These are phyloP conservation scores for Pseudonitzschia multistriata DNA, from an alignment of 108 stramenopile genomes.

Conservation along the genomic window DNA sequence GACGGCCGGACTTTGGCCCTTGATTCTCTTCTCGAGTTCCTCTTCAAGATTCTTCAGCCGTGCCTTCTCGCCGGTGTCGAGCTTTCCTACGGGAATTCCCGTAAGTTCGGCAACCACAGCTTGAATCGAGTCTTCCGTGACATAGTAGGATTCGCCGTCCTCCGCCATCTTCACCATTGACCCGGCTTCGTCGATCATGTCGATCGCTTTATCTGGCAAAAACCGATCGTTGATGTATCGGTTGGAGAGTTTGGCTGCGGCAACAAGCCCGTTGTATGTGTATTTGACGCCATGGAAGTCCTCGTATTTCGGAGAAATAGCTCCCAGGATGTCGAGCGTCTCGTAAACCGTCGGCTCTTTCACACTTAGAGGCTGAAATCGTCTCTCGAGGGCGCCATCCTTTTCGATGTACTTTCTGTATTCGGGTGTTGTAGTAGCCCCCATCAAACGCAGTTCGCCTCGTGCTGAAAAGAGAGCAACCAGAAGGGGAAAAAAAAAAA, in stretches of 20 bases:
- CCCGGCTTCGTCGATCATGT: constrained; percentile 94
- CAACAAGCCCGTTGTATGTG: constrained; percentile 56
- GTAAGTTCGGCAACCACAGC: constrained; percentile 62
- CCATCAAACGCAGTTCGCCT: constrained; percentile 73
- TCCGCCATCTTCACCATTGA: constrained; percentile 83
- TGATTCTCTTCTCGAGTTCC: constrained; percentile 68
- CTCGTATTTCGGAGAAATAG: constrained; percentile 77
- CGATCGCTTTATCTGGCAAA: constrained; percentile 72
- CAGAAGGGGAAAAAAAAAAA: background rate
- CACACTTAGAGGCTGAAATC: constrained; percentile 83
- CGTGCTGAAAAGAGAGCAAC: constrained; percentile 47
- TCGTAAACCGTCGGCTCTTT: constrained; percentile 82
- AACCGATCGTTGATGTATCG: constrained; percentile 73
- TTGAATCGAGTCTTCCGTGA: constrained; percentile 63
- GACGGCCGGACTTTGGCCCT: constrained; percentile 87
- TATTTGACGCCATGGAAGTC: constrained; percentile 75
- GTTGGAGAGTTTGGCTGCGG: constrained; percentile 68
- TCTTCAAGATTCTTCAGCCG: constrained; percentile 78
- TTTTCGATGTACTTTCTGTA: constrained; percentile 87
- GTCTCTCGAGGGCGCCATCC: constrained; percentile 85
- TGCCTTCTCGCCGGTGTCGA: constrained; percentile 74
- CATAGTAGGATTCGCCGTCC: constrained; percentile 56
- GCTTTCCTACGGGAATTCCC: constrained; percentile 68
- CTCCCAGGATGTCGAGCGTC: constrained; percentile 76
- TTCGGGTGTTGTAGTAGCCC: constrained; percentile 88